phyloP scores from a whole-genome alignment of 768 basidiomycete species.

The Porphyrellus cyaneotinctus region DNA sequence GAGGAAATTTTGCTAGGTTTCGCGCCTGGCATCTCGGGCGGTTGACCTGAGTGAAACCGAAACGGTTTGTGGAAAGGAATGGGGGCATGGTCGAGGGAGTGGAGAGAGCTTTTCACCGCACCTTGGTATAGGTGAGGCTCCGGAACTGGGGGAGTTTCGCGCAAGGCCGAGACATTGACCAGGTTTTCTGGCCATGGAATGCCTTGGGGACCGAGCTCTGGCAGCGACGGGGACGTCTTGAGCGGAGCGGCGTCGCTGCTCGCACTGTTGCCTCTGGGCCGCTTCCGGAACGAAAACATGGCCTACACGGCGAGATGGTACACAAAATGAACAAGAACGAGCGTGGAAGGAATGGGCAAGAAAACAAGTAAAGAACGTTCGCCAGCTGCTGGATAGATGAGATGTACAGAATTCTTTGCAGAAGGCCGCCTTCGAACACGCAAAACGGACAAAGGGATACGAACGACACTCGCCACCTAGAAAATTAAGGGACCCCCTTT shows the following conservation, averaged over 20 bases:
- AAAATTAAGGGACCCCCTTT: slow-evolving; percentile 21
- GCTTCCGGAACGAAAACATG: slow-evolving; percentile 77
- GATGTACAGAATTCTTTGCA: slow-evolving; percentile 17
- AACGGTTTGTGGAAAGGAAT: slow-evolving; percentile 86
- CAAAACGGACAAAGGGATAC: slow-evolving; percentile 9
- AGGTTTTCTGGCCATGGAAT: slow-evolving; percentile 85
- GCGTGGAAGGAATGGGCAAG: slow-evolving; percentile 22
- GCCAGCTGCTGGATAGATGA: slow-evolving; percentile 10
- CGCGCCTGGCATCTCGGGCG: slow-evolving; percentile 15
- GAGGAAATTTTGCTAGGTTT: slow-evolving; percentile 58
- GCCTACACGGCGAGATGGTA: slow-evolving; percentile 19
- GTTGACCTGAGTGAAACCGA: slow-evolving; percentile 44
- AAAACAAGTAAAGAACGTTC: slow-evolving; percentile 25
- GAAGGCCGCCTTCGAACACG: slow-evolving; percentile 14
- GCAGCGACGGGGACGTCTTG: slow-evolving; percentile 76
- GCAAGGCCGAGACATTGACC: slow-evolving; percentile 66
- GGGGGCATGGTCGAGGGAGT: slow-evolving; percentile 46
- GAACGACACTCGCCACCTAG: slow-evolving; percentile 1
- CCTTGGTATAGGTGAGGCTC: slow-evolving; percentile 48
- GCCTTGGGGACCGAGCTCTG: slow-evolving; percentile 68
- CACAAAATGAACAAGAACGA: slow-evolving; percentile 23
- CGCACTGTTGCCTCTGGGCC: slow-evolving; percentile 47
- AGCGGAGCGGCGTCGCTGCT: slow-evolving; percentile 39
- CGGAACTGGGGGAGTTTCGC: slow-evolving; percentile 35
- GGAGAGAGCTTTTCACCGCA: slow-evolving; percentile 68